Evolutionary conservation across 768 basidiomycete species (phyloP).

Genomic region (Trametes meyenii): DNA sequence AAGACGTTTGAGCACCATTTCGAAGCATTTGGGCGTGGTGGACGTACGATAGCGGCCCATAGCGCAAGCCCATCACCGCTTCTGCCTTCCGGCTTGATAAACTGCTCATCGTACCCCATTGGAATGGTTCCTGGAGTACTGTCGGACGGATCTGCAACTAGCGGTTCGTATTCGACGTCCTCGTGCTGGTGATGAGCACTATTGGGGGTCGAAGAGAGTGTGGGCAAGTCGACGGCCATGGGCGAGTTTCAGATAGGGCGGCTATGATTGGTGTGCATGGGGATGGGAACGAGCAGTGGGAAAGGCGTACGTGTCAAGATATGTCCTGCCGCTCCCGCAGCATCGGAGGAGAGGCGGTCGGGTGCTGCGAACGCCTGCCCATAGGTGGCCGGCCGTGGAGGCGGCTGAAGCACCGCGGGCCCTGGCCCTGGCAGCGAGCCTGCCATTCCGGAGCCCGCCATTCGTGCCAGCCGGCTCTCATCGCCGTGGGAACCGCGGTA

Average conservation of each 20-base stretch:
- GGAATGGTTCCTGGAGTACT: background rate
- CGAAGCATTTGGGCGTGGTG: background rate
- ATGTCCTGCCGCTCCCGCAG: conserved; percentile 16
- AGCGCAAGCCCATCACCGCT: conserved; percentile 41
- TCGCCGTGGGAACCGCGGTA: background rate
- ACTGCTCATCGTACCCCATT: conserved; percentile 25
- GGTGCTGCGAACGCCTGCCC: conserved; percentile 10
- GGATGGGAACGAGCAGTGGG: background rate
- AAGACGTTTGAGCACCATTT: background rate
- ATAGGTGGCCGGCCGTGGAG: background rate
- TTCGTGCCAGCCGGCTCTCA: background rate
- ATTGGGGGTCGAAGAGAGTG: background rate
- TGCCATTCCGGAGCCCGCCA: background rate
- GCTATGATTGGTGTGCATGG: conserved; percentile 7
- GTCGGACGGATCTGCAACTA: conserved; percentile 9
- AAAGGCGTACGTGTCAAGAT: conserved; percentile 23
- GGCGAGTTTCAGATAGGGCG: background rate
- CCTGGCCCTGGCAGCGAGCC: no score
- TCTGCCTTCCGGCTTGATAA: conserved; percentile 41
- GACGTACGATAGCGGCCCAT: conserved; percentile 41
- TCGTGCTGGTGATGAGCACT: background rate
- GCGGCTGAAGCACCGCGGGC: no score
- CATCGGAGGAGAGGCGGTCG: conserved; percentile 7
- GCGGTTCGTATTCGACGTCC: conserved; percentile 20
- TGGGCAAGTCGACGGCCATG: conserved; percentile 2